A percentile compares a stretch with the other conserved stretches of the same genome.
Conservation (phyloP, 2,329 filamentous ascomycete genomes). For the Cucurbitaria berberidis region DNA sequence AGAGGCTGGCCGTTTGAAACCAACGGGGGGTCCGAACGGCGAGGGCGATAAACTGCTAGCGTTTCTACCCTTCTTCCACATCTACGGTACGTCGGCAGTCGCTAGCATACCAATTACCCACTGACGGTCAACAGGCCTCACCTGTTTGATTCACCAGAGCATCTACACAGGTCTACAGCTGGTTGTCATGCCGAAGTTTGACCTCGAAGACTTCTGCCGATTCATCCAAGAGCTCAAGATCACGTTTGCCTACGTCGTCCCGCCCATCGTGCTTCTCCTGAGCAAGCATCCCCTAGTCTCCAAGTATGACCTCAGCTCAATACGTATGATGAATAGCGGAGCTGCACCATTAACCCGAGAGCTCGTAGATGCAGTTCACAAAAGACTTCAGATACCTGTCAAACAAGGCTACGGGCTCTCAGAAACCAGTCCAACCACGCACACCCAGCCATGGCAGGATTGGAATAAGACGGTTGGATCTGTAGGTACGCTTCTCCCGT, state of each 20-base stretch:
- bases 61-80: slow-evolving; percentile 88
- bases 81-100: slow-evolving; percentile 69
- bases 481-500: slow-evolving; percentile 78
- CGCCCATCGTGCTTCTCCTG: slow-evolving; percentile 80
- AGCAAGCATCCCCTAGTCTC: slow-evolving; percentile 78
- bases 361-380: slow-evolving; percentile 76
- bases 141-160: slow-evolving; percentile 72
- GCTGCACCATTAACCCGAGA: slow-evolving; percentile 85
- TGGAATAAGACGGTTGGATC: slow-evolving; percentile 80
- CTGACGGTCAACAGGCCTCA: slow-evolving; percentile 61
- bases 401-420: slow-evolving; percentile 94
- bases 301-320: slow-evolving; percentile 78
- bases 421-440: slow-evolving; percentile 82
- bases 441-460: slow-evolving; percentile 74
- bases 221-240: slow-evolving; percentile 77
- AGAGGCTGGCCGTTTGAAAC: slow-evolving; percentile 59
- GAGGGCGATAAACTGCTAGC: slow-evolving; percentile 76
- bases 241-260: slow-evolving; percentile 82
- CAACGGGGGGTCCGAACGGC: slow-evolving; percentile 64
- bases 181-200: slow-evolving; percentile 79
- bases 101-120: not conserved
- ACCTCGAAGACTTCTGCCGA: slow-evolving; percentile 77
- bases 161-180: slow-evolving; percentile 70
- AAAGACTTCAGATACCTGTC: slow-evolving; percentile 75
- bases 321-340: slow-evolving; percentile 86